Base-by-base conservation (phyloP, 2,329 filamentous ascomycete genomes). In the Tympanopsis confertula region DNA sequence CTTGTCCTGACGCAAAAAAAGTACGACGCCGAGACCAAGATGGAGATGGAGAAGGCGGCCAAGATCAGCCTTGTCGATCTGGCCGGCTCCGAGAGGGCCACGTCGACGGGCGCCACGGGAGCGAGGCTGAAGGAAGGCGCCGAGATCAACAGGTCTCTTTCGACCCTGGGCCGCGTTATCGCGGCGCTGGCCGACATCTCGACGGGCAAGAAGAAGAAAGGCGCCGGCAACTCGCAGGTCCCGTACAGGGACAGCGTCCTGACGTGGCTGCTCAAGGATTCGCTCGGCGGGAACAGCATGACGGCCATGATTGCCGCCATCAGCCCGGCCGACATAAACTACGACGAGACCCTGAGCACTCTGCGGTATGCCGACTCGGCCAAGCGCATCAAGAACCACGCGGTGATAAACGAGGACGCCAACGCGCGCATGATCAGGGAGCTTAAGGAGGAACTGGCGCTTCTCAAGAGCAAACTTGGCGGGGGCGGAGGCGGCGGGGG, bases 221-320 rank as follows among this genome's bases (percentile, higher is more conserved):
- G 81, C 39, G 71, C 75, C 15, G 76, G 74, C 19, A 66, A 69
- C 13, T 78, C 60, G 5, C 72, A 93, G 59, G 91, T 98, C 1
- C 91, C 91, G 1, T 98, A 98, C 56, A 82, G 91, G 72, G 91
- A 98, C 65, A 94, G 86, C 53, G 79, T 98, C 36, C 64, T 98
- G 47, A 98, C 91, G 2, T 98, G 91, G 91, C 65, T 98, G 33
- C 62, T 98, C 46, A 98, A 98, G 55, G 91, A 98, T 57, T 96
- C 89, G 4, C 63, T 98, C 5, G 91, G 91, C 55, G 91, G 91
- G 52, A 98, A 98, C 69, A 96, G 89, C 57, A 89, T 96, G 85
- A 98, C 91, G 18, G 91, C 91, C 42, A 98, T 98, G 91, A 98
- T 98, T 68, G 91, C 91, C 36, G 89, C 89, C 38, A 95, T 98